Evolutionary conservation across 2,329 filamentous ascomycete species (phyloP), one percentile per base, ranked within the genome.

Genomic region (Paraconiothyrium brasiliense): DNA sequence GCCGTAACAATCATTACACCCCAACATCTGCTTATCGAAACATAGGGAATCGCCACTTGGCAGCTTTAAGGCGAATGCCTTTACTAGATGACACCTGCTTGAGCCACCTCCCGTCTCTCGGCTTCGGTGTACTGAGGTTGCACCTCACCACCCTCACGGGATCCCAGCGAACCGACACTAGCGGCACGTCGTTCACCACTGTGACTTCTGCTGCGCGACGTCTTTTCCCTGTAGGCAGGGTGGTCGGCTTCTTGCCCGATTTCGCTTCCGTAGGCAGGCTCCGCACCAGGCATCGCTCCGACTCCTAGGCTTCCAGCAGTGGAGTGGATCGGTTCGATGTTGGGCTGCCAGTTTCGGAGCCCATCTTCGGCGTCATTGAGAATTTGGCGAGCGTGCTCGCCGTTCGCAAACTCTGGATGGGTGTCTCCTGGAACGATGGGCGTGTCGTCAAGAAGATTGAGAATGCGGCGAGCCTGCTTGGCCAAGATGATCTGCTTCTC

Each of bases 401-500:
- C 83, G 60, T 89, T 82, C 39, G 87, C 83, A 75, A 95, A 98
- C 0, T 85, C 79, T n/a, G 85, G 84, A 54, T 90, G 89, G 16
- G 84, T 79, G 76, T 97, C 93, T 51, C 95, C 95, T 1, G 94
- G 94, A 0, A 97, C 90, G 34, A 97, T 88, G 0, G 95, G 93
- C 0, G 90, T 90, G 77, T 97, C 94, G 71, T 99, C 95, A 11
- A 99, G 87, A 43, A 97, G 86, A 69, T 91, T 89, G 59, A 99
- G 79, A 39, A 99, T 86, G 47, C 93, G 89, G 58, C 93, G 91
- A 22, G 93, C 94, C 76, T 98, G 94, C 72, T 92, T 92, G 60
- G 95, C 94, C 16, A 99, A 87, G 62, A 99, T 92, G 71, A 94
- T 92, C 78, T 99, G 95, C 83, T 98, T 98, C 84, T 98, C 95